A percentile compares a stretch with the other conserved stretches of the same genome.
Conservation (phyloP, 148 eudicot species). For the Rhododendron griersonianum region DNA sequence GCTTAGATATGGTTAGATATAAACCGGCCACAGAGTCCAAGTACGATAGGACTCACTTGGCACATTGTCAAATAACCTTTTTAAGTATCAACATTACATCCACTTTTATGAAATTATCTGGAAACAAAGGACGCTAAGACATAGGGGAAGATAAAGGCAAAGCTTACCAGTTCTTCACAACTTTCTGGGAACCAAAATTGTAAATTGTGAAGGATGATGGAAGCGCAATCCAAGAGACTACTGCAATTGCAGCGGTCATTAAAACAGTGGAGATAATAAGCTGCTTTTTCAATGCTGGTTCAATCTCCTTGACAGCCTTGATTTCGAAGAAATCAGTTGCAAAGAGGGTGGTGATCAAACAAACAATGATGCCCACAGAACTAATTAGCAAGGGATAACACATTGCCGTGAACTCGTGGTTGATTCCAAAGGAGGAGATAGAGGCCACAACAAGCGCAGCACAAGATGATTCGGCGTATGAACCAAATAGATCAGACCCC, state of each 20-base stretch:
- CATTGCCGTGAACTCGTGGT: conserved; percentile 61
- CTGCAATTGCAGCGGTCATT: conserved; percentile 73
- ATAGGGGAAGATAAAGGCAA: neutral
- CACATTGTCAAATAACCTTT: neutral
- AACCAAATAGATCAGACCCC: conserved; percentile 77
- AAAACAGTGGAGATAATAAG: conserved; percentile 73
- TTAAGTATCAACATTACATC: conserved; percentile 16
- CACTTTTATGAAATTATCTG: neutral
- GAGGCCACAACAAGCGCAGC: conserved; percentile 70
- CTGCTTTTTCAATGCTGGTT: conserved; percentile 73
- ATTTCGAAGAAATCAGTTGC: conserved; percentile 80
- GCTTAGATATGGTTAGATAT: neutral
- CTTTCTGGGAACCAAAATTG: conserved; percentile 76
- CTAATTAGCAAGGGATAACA: conserved; percentile 54
- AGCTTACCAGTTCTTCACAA: conserved; percentile 70
- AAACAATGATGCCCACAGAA: conserved; percentile 57
- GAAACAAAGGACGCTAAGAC: neutral
- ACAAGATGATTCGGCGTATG: conserved; percentile 62
- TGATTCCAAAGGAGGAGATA: conserved; percentile 60
- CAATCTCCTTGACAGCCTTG: conserved; percentile 65
- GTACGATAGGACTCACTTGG: neutral
- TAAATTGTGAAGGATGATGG: conserved; percentile 81
- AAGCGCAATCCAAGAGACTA: conserved; percentile 54
- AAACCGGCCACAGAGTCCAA: neutral
- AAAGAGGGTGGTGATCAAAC: conserved; percentile 68